Evolutionary conservation across 2,329 filamentous ascomycete genomes (phyloP).

Genomic region (Diplodia scrobiculata): DNA sequence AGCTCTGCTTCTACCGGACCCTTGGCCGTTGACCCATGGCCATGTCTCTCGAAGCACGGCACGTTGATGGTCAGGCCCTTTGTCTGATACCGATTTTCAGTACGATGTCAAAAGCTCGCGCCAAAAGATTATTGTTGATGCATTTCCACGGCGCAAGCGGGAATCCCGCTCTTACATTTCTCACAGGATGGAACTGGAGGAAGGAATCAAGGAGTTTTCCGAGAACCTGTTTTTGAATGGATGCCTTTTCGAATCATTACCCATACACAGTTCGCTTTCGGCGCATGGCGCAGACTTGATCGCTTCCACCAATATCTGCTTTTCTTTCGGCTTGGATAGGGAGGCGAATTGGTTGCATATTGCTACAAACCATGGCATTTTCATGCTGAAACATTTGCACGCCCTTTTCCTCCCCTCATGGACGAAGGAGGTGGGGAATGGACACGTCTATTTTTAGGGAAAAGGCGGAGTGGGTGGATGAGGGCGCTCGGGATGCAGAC

Average conservation of each 20-base stretch:
- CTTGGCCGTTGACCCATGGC: neutral
- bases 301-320: neutral
- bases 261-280: neutral
- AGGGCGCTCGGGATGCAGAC: neutral
- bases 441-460: neutral
- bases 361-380: neutral
- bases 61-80: neutral
- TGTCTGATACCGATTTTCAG: neutral
- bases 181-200: neutral
- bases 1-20: neutral
- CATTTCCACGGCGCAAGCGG: conserved; percentile 22
- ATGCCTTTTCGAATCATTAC: conserved; percentile 13
- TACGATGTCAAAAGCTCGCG: conserved; percentile 3
- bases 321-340: neutral
- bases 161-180: conserved; percentile 2
- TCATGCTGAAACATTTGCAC: neutral
- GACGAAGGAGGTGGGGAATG: neutral
- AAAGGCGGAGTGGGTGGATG: neutral
- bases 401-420: neutral
- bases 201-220: conserved; percentile 3
- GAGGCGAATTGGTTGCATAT: neutral
- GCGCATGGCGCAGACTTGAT: neutral
- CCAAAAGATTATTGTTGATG: conserved; percentile 11
- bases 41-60: neutral
- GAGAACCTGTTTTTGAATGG: conserved; percentile 13